These are phyloP conservation scores for Malus sylvestris DNA, from an alignment of 306 rosid genomes.

Conservation along the genomic window DNA sequence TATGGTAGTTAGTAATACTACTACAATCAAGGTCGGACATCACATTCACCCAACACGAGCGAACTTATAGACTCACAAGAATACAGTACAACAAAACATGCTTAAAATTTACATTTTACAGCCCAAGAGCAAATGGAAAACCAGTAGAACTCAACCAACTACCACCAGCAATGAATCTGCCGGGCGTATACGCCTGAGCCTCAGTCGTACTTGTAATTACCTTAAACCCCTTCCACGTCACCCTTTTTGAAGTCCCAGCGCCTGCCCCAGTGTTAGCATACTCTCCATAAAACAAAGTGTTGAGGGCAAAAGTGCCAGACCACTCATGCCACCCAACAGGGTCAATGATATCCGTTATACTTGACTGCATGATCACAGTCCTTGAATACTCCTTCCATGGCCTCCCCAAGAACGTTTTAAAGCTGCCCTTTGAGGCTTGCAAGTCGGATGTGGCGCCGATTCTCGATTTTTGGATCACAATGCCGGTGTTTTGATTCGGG, in stretches of 20 bases:
- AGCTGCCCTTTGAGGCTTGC: constrained; percentile 21
- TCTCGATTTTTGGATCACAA: constrained; percentile 66
- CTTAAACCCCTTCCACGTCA: constrained; percentile 62
- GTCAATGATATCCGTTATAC: constrained; percentile 49
- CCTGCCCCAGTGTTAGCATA: constrained; percentile 68
- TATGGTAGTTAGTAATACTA: background rate
- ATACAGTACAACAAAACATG: background rate
- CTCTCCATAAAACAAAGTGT: constrained; percentile 62
- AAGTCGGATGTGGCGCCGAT: constrained; percentile 75
- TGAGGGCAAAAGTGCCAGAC: constrained; percentile 67
- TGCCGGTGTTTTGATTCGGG: constrained; percentile 91
- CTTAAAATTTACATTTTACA: constrained; percentile 16
- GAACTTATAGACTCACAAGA: background rate
- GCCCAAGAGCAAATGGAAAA: constrained; percentile 67
- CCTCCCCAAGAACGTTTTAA: constrained; percentile 67
- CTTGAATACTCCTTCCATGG: constrained; percentile 92
- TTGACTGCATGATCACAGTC: constrained; percentile 61
- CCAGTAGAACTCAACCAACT: constrained; percentile 64
- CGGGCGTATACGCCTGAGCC: constrained; percentile 53
- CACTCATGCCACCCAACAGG: constrained; percentile 79
- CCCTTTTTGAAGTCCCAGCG: constrained; percentile 55
- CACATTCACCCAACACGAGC: background rate
- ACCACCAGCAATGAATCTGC: constrained; percentile 53
- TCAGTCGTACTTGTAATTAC: constrained; percentile 53
- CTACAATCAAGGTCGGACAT: background rate